Base-by-base conservation (phyloP, 768 basidiomycete genomes). In the Suillus occidentalis region DNA sequence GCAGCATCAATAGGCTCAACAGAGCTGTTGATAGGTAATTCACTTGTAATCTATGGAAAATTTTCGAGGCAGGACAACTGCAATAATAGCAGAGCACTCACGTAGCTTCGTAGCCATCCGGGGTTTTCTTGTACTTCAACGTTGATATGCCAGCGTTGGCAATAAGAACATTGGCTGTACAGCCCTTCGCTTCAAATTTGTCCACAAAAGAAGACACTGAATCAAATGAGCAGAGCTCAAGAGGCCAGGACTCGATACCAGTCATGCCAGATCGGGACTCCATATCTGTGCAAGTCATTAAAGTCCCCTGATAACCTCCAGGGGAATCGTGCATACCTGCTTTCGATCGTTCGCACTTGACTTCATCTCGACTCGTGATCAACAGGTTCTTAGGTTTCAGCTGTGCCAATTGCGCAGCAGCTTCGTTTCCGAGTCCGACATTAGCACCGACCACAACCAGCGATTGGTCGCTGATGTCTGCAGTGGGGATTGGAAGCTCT, bases 51-150 rank as follows among this genome's bases (percentile, higher is more conserved):
- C 78, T 80, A 47, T 22, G 13, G 22, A 45, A 43, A 1, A 37
- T 63, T 31, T 47, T 7, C 65, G 20, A 70, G 34, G 5, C 4
- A 13, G 12, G 34, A 4, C 45, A 8, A 49, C 36, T 31, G n/a
- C 31, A 4, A 63, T 16, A 47, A 45, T 45, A 14, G 60, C 36
- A 22, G 63, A 39, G 56, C 31, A 61, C 78, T 37, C 50, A 79
- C 79, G 68, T 73, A 43, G 69, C 69, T 69, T 80, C 79, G 72
- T 75, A 80, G 40, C 78, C 79, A 57, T 80, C 79, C 45, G 61
- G 60, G 3, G 79, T 79, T 64, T 65, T 70, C 9, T n/a, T 16
- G 36, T 73, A 77, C 4, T 60, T 69, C 20, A 13, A 12, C 2
- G 64, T 59, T 4, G 59, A 52, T n/a, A 77, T 6, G 18, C 66